Base-by-base conservation (phyloP, 495 filamentous ascomycete genomes). In the Trichoderma gamsii region DNA sequence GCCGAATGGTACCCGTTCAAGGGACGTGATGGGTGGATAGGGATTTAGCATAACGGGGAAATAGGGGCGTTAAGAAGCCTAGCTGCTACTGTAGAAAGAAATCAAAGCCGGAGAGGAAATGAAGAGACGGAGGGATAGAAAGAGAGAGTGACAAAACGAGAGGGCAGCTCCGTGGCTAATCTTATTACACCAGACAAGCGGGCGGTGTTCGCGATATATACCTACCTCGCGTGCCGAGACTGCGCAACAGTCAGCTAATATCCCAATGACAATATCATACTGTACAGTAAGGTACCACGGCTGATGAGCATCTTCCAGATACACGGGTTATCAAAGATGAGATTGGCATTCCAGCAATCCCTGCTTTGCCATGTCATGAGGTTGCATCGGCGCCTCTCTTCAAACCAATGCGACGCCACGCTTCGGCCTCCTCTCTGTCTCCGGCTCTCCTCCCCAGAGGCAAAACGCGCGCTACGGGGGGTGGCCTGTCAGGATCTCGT, bases 321-420 rank as follows among this genome's bases (percentile, higher is more conserved):
- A 12, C 56, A 61, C 56, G 56, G 56, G 4, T 32, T 32, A 61
- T 61, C 27, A 61, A 18, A 61, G 56, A 61, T 32, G 56, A 61
- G 56, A 61, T 61, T 27, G 56, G 56, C 23, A 15, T 61, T 61
- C 4, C 23, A 27, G 56, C 9, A 18, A 61, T 61, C 56, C 56
- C 56, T 61, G 56, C 56, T 61, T 25, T 61, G 56, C 56, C 56
- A 61, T 61, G 56, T 61, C 56, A 61, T 61, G 56, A 61, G 56
- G 56, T 61, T 61, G 56, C 56, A 61, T 61, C 56, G 27, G 56
- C 56, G 56, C 56, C 56, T 61, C 56, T 61, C 16, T 32, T 61
- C 56, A 61, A 61, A 61, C 56, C 56, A 25, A 61, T 61, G 27
- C 56, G 56, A 61, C 56, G 56, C 56, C 56, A 61, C 56, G 27